Conservation (phyloP, 768 basidiomycete species). For the Xanthoconium stramineum region DNA sequence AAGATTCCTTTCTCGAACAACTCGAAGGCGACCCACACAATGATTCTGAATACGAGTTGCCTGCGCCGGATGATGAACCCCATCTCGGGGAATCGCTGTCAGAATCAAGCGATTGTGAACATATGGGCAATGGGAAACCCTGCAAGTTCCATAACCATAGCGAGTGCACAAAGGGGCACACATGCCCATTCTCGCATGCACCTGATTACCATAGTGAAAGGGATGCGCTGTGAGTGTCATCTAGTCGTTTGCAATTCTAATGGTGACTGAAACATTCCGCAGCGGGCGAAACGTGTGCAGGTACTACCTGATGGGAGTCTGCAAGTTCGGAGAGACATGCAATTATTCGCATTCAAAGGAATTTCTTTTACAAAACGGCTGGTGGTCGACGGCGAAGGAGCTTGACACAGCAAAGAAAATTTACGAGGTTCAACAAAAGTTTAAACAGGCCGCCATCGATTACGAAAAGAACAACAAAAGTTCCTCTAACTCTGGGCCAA, state of each 20-base stretch:
- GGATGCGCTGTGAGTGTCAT: conserved; percentile 45
- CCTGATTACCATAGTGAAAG: conserved; percentile 52
- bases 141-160: conserved; percentile 55
- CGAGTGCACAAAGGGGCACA: conserved; percentile 39
- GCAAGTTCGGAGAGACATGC: conserved; percentile 39
- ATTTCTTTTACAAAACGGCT: conserved; percentile 42
- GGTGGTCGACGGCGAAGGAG: conserved; percentile 36
- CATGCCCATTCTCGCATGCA: conserved; percentile 47
- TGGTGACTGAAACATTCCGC: neutral
- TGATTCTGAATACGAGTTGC: conserved; percentile 12
- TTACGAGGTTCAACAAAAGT: neutral
- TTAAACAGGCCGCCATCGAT: neutral
- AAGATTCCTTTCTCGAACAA: neutral
- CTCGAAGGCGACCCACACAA: neutral
- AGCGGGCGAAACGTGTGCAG: conserved; percentile 51
- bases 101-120: conserved; percentile 50
- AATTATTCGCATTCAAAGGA: conserved; percentile 45
- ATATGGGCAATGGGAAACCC: conserved; percentile 46
- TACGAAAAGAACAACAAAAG: neutral
- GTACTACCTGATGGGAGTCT: conserved; percentile 35
- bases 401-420: neutral
- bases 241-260: neutral
- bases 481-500: neutral
- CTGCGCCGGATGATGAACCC: conserved; percentile 23
- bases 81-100: conserved; percentile 40